phyloP scores from a whole-genome alignment of 2,329 filamentous ascomycete genomes.

The Xylariomycetidae sp. region DNA sequence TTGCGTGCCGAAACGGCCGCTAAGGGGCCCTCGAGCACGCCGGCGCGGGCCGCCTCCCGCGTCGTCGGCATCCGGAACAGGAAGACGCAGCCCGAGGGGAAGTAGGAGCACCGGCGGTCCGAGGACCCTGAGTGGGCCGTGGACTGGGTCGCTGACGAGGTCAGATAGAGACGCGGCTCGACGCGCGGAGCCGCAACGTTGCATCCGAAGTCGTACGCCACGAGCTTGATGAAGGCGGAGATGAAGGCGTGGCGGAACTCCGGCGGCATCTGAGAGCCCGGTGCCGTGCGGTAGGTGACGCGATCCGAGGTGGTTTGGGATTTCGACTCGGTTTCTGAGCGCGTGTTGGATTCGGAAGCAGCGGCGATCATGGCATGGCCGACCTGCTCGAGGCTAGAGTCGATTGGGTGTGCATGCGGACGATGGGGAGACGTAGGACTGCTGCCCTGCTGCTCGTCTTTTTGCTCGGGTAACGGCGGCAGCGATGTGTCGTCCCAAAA shows the following conservation, averaged over 20 bases:
- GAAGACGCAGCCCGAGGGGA: slow-evolving; percentile 53
- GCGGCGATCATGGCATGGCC: slow-evolving; percentile 9
- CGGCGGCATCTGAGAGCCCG: slow-evolving; percentile 50
- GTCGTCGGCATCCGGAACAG: slow-evolving; percentile 54
- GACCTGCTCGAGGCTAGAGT: slow-evolving; percentile 13
- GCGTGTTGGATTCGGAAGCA: slow-evolving; percentile 12
- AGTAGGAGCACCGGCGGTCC: slow-evolving; percentile 43
- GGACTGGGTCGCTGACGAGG: slow-evolving; percentile 15
- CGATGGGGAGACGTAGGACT: slow-evolving; percentile 6
- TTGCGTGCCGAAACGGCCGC: slow-evolving; percentile 54
- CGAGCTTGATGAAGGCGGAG: slow-evolving; percentile 55
- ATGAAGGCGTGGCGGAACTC: slow-evolving; percentile 53
- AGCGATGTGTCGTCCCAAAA: slow-evolving; percentile 58
- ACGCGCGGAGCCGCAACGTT: slow-evolving; percentile 50
- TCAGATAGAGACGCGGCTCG: slow-evolving; percentile 54
- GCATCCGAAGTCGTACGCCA: slow-evolving; percentile 61
- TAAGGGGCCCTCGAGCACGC: slow-evolving; percentile 56
- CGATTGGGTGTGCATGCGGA: slow-evolving; percentile 6
- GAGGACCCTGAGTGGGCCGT: not conserved
- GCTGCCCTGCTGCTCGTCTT: slow-evolving; percentile 5
- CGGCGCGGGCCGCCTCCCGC: slow-evolving; percentile 53
- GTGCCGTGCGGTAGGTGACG: slow-evolving; percentile 37
- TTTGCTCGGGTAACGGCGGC: slow-evolving; percentile 10
- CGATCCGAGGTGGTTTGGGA: slow-evolving; percentile 10
- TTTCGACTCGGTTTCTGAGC: slow-evolving; percentile 10